Percentiles rank a stretch among this genome's conserved stretches.
These are phyloP conservation scores for Croton setiger DNA, from an alignment of 441 rosid species.

Conservation along the genomic window DNA sequence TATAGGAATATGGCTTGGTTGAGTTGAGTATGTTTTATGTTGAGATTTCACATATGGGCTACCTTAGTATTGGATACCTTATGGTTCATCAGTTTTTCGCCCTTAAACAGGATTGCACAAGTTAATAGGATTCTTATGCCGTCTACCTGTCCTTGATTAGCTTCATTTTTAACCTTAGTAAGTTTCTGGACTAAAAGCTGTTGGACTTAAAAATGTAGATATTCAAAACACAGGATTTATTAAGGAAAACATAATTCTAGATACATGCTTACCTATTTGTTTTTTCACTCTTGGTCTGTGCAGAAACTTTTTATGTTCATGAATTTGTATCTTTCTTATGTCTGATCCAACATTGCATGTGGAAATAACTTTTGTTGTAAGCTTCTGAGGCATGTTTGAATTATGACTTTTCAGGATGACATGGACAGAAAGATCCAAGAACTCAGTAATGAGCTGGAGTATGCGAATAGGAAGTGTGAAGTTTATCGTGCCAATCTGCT, in stretches of 20 bases:
- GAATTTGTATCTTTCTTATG: not conserved
- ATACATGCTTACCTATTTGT: not conserved
- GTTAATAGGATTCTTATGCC: not conserved
- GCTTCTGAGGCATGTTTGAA: not conserved
- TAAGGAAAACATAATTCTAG: not conserved
- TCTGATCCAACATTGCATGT: not conserved
- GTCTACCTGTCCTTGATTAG: not conserved
- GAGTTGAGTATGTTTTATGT: not conserved
- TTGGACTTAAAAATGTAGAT: not conserved
- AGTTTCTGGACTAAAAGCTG: not conserved
- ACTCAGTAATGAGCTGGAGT: constrained; percentile 53
- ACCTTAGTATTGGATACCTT: not conserved
- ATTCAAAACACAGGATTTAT: not conserved
- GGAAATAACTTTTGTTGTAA: not conserved
- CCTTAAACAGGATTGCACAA: not conserved
- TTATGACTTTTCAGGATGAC: constrained; percentile 56
- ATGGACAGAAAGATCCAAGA: constrained; percentile 64
- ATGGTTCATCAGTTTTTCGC: not conserved
- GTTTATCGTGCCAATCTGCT: constrained; percentile 74
- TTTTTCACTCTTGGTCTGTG: not conserved
- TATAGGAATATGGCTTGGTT: not conserved
- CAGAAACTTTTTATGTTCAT: not conserved
- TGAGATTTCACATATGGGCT: not conserved
- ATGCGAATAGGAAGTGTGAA: constrained; percentile 69
- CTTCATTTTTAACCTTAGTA: not conserved